Conservation (phyloP, 2,329 filamentous ascomycete species). For the Xylariaceae sp. region DNA sequence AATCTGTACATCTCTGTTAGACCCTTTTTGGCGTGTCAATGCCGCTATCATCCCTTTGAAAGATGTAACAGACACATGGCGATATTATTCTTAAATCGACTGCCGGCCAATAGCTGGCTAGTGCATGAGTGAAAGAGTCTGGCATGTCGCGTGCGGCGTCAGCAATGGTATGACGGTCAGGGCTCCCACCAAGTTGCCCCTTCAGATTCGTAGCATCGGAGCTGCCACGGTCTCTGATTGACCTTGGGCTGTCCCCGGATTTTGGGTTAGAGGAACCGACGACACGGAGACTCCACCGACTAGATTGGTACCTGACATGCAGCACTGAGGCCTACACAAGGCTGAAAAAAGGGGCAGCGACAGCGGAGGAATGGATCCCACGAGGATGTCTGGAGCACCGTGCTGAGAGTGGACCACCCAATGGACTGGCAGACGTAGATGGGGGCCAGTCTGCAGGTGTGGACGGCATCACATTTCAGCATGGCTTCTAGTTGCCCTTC, state of each 20-base stretch:
- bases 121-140: too few species aligned
- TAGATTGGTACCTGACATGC: slow-evolving; percentile 26
- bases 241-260: background rate
- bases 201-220: background rate
- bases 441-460: slow-evolving; percentile 9
- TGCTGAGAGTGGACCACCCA: slow-evolving; percentile 5
- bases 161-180: too few species aligned
- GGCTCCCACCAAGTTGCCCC: background rate
- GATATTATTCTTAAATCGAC: too few species aligned
- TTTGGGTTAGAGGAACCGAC: slow-evolving; percentile 19
- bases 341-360: slow-evolving; percentile 28
- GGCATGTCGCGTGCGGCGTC: too few species aligned
- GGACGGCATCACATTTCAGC: too few species aligned
- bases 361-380: slow-evolving; percentile 16
- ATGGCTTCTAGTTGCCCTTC: slow-evolving; percentile 8
- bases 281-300: slow-evolving; percentile 18
- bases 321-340: slow-evolving; percentile 28
- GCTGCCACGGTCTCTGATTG: background rate
- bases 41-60: too few species aligned
- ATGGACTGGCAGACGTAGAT: slow-evolving; percentile 4
- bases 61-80: too few species aligned
- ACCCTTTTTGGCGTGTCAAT: too few species aligned
- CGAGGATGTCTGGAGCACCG: slow-evolving; percentile 12
- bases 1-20: too few species aligned
- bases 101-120: too few species aligned